Evolutionary conservation across 2,329 filamentous ascomycete genomes (phyloP), one percentile per base, ranked within the genome.

Genomic region (Colletotrichum orbiculare): DNA sequence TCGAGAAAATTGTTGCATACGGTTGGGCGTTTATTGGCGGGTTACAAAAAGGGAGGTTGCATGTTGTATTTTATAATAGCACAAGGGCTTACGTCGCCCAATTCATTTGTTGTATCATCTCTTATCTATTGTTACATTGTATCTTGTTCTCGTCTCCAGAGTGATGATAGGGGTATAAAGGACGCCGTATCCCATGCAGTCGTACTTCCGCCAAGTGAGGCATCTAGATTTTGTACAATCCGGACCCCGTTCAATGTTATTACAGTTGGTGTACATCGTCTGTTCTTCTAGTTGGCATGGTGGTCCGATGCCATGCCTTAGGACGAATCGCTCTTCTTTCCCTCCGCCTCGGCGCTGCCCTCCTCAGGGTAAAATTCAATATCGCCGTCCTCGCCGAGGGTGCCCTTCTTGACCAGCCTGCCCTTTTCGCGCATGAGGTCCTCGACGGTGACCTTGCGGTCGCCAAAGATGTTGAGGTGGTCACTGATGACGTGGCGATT

Each of bases 401-500:
- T 87, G 15, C 92, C 91, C 66, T 87, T 87, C 81, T 90, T 92
- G 65, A 95, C 85, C 1, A 92, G 78, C 69, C 89, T 85, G 6
- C 94, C 95, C 73, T 91, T 91, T 69, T 93, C 89, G 64, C 84
- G 82, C 80, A 96, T 86, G 54, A 98, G 78, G 67, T 95, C 90
- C 76, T 96, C 91, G 37, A 96, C 81, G 0, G 91, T 94, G 63
- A 91, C 77, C 60, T 85, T 83, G 52, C 83, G 84, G 70, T 94
- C 87, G 41, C 89, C 90, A 73, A 96, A 96, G 53, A 95, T 92
- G 69, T 81, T 79, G 46, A 99, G 80, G 77, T 99, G 92, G 77
- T 99, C 96, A 73, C 89, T 91, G 72, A 99, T 98, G 69, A 99
- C 81, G 80, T 99, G 96, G 33, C 94, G 87, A 74, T 93, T 94